These are phyloP conservation scores for Bondarzewia mesenterica DNA, from an alignment of 1,284 basidiomycete genomes.

Conservation along the genomic window DNA sequence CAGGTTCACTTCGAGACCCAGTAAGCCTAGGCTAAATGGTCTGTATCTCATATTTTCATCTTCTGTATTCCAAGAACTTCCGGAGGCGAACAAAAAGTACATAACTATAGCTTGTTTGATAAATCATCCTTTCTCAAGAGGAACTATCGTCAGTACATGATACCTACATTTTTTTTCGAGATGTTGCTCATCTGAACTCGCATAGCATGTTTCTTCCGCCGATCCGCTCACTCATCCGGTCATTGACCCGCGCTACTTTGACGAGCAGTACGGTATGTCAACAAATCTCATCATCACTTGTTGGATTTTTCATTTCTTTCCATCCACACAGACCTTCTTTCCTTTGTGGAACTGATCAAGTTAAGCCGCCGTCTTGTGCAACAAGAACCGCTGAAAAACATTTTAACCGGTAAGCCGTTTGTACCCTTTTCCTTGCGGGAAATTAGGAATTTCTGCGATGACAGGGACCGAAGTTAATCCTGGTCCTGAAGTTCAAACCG, in stretches of 20 bases:
- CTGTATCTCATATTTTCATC: background rate
- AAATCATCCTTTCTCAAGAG: constrained; percentile 11
- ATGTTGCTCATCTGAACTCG: too few relatives aligned
- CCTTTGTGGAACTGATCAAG: constrained; percentile 10
- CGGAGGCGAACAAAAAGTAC: constrained; percentile 8
- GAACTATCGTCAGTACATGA: constrained; percentile 8
- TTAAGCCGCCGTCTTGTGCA: too few relatives aligned
- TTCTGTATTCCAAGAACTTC: constrained; percentile 1
- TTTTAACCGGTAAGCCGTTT: constrained; percentile 4
- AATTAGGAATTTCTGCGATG: background rate
- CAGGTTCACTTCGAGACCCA: background rate
- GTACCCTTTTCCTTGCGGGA: background rate
- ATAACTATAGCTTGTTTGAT: background rate
- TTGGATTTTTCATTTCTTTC: background rate
- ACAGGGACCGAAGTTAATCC: constrained; percentile 1
- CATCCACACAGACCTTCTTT: constrained; percentile 4
- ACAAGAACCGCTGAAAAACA: constrained; percentile 10
- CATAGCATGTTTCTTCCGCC: constrained; percentile 9
- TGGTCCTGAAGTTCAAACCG: constrained; percentile 13
- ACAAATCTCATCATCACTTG: background rate
- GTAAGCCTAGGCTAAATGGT: constrained; percentile 6
- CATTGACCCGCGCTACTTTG: constrained; percentile 13
- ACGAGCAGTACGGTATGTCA: constrained; percentile 11
- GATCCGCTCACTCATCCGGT: constrained; percentile 6
- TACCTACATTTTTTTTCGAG: too few relatives aligned